Evolutionary conservation across 139 green algal genomes (phyloP), one percentile per base, ranked within the genome.

Genomic region (Haematococcus sp.): DNA sequence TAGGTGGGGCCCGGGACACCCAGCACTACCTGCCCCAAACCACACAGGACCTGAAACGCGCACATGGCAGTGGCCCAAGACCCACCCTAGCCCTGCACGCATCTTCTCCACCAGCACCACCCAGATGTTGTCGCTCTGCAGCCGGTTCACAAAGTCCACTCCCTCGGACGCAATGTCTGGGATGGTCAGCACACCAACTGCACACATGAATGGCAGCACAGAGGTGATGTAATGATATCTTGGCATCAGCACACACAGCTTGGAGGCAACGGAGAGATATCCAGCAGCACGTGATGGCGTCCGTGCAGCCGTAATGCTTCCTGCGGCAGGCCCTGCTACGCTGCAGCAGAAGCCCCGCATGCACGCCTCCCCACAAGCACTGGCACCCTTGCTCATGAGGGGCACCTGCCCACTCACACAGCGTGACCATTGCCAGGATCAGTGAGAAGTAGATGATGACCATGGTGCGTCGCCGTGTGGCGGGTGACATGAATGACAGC

Each of bases 51-150:
- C n/a, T n/a, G n/a, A n/a, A n/a, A n/a, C n/a, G n/a, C n/a, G n/a
- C n/a, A n/a, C n/a, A n/a, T n/a, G n/a, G n/a, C n/a, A n/a, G n/a
- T n/a, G n/a, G n/a, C 40, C 4, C 52, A 27, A 3, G 22, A 63
- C 87, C 80, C 68, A 93, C 88, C 91, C 91, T 3, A 97, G 72
- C 1, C 92, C 92, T 34, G 82, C 64, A 1, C 92, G 80, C 85
- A 93, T 93, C 77, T 97, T 97, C 74, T 97, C 88, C 51, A 96
- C 79, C 30, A 89, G 78, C 43, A 89, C 73, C 33, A 93, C 88
- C 91, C 91, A 97, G 51, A 97, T 87, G 80, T 94, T 95, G 63
- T 97, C 93, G n/a, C 80, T 92, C 76, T 97, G 89, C 28, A 97
- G 81, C 17, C 92, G 73, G 17, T 76, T 81, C 11, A 97, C 86